A percentile compares a stretch with the other conserved stretches of the same genome.
Conservation (phyloP, 768 basidiomycete genomes). For the Macrolepiota dolichaula region DNA sequence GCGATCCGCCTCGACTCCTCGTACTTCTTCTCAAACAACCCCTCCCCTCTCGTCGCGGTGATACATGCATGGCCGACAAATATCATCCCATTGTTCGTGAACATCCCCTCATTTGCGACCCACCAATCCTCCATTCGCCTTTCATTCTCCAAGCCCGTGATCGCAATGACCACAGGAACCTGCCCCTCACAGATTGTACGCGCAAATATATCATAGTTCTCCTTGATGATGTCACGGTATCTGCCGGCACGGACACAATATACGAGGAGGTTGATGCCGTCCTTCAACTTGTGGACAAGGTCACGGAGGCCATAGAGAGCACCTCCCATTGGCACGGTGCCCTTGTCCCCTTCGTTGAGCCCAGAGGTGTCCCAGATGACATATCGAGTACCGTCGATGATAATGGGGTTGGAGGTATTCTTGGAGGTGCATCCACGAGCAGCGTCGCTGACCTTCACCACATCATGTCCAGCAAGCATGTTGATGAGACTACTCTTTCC, state of each 20-base stretch:
- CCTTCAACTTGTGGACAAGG: background rate
- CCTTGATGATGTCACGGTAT: background rate
- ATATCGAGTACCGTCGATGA: too few species aligned
- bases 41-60: constrained; percentile 2
- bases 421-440: too few species aligned
- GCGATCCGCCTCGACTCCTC: constrained; percentile 1
- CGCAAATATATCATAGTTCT: constrained; percentile 1
- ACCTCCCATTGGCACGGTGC: constrained; percentile 15
- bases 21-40: constrained; percentile 13
- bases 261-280: constrained; percentile 5
- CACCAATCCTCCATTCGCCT: background rate
- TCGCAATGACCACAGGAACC: constrained; percentile 3
- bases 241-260: background rate
- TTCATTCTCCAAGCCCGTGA: constrained; percentile 1
- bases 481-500: too few species aligned
- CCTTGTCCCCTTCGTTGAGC: constrained; percentile 29
- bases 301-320: constrained; percentile 17
- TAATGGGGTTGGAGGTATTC: too few species aligned
- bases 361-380: constrained; percentile 21
- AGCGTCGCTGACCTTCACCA: too few species aligned
- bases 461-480: too few species aligned
- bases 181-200: background rate
- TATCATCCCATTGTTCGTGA: background rate
- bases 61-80: constrained; percentile 8
- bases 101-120: background rate